Base-by-base conservation (phyloP, 805 yeast genomes). In the Scheffersomyces coipomensis region DNA sequence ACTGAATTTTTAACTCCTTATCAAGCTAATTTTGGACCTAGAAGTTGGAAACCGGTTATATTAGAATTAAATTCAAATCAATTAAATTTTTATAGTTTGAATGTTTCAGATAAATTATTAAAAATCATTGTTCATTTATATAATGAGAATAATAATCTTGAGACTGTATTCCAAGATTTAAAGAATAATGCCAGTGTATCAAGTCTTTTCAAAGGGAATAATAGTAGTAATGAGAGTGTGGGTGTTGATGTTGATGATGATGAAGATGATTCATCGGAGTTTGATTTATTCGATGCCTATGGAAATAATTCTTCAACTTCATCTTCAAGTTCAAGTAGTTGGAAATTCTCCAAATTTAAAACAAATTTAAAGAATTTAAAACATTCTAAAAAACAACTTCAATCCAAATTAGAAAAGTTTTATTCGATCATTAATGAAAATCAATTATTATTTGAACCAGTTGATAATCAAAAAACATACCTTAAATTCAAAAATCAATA, bases 41-140 rank as follows among this genome's bases (percentile, higher is more conserved):
- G 65, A 23, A 37, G 48, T 7, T 62, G 71, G 65, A 59, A 56
- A 38, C 69, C 71, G 1, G 70, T 69, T 15, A 45, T 66, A 18
- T 49, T 66, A 18, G 72, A 68, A 44, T 46, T 69, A 25, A 67
- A 66, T 45, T 60, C 68, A 29, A 69, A 70, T 15, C 73, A 68
- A 43, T 52, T 69, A 23, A 57, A 57, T 23, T 36, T 69, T 5
- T 60, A 64, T 42, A 52, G 51, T 27, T 44, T 69, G 15, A 44
- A 47, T 9, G 49, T 55, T 8, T 55, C 55, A 8, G 54, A 49
- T 19, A 40, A 45, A 23, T 43, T 58, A 11, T 33, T 38, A 5
- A 46, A 53, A n/a, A 37, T 59, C 7, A 47, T 69, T n/a, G 40
- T 58, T 33, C 54, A 60, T 21, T 51, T 68, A n/a, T 69, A 53